Evolutionary conservation across 495 filamentous ascomycete species (phyloP), one percentile per base, ranked within the genome.

Genomic region (Pyronema domesticum): DNA sequence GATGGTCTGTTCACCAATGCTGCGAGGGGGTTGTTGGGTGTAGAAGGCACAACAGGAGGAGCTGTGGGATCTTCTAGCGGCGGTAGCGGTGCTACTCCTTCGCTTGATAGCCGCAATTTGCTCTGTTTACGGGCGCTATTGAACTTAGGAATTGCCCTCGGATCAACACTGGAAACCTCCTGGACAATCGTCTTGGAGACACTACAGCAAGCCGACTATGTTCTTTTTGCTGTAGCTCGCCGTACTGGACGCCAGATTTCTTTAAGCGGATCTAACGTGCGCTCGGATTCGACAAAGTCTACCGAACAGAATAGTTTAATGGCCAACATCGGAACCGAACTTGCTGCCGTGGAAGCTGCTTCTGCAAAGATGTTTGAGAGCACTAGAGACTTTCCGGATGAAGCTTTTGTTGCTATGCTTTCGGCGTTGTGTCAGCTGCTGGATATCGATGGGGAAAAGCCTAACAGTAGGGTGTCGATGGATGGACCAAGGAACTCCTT

Each of bases 161-260:
- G 91, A 0, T 86, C 91, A 6, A 89, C 85, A 3, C 71, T 98
- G 14, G 82, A 82, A 34, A 73, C 74, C 14, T 84, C 89, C 19
- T 96, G 89, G 86, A 79, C 79, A 0, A 95, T 98, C 53, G 70
- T 96, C 15, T 71, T 96, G 1, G 89, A 95, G 58, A 93, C 87
- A 0, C 71, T 96, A 5, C 85, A 94, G 60, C 83, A 94, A 65
- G 89, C 88, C 6, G 89, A 94, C 62, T 76, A 89, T 46, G 77
- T 95, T 11, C 73, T 95, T 49, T 85, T 83, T 48, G 72, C 76
- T 13, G 56, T 63, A 13, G 60, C 63, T 3, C 51, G 63, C 13
- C 58, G 61, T 34, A 57, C 53, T 8, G 60, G 63, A 10, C 52
- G 63, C 13, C 62, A 62, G 35, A 55, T 57, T 14, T 62, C 58